Conservation (phyloP, 139 green algal species). For the Gonium pectorale region DNA sequence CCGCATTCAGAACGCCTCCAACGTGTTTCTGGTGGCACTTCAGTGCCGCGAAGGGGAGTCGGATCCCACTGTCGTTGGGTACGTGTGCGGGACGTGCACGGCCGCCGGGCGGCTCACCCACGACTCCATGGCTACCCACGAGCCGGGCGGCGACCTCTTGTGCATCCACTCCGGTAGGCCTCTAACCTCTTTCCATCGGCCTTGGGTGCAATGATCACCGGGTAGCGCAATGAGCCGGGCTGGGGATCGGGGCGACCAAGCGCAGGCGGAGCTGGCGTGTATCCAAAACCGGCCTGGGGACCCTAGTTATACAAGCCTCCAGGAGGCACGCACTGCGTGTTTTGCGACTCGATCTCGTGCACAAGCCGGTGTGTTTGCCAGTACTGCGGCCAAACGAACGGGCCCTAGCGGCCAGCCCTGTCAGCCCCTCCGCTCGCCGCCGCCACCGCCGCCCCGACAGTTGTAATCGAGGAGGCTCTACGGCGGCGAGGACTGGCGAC, state of each 20-base stretch:
- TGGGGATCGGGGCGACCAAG: too few relatives aligned
- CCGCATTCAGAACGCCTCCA: conserved; percentile 28
- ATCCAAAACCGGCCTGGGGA: too few relatives aligned
- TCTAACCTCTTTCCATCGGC: too few relatives aligned
- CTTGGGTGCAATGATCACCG: too few relatives aligned
- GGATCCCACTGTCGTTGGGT: conserved; percentile 7
- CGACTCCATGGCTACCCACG: conserved; percentile 74
- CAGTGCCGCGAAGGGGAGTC: background rate
- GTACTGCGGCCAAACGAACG: background rate
- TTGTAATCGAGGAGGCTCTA: conserved; percentile 54
- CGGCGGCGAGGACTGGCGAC: conserved; percentile 58
- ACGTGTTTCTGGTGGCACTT: conserved; percentile 47
- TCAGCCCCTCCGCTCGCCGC: too few relatives aligned
- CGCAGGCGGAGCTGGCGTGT: too few relatives aligned
- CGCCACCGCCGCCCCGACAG: background rate
- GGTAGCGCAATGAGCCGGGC: too few relatives aligned
- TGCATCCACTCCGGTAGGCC: conserved; percentile 65
- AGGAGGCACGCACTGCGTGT: too few relatives aligned
- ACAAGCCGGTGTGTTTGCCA: background rate
- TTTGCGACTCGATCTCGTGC: too few relatives aligned
- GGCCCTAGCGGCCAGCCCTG: background rate
- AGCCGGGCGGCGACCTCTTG: conserved; percentile 57
- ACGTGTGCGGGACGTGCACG: conserved; percentile 69
- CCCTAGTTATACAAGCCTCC: too few relatives aligned
- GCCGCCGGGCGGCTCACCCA: conserved; percentile 60